Base-by-base conservation (phyloP, 2,329 filamentous ascomycete genomes). In the Geosmithia putterillii region DNA sequence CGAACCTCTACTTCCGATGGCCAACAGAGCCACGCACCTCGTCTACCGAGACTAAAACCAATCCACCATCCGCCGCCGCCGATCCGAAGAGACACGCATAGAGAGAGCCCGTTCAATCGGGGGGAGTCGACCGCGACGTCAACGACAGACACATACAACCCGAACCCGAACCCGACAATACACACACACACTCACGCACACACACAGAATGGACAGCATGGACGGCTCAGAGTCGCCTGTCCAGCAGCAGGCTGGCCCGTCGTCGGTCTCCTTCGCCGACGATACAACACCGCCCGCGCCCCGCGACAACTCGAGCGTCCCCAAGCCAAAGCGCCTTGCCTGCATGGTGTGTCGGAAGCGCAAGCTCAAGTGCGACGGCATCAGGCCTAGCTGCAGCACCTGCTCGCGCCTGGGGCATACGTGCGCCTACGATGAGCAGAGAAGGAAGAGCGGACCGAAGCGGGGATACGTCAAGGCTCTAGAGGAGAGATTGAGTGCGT, bases 381-480 rank as follows among this genome's bases (percentile, higher is more conserved):
- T 75, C 43, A 81, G 84, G 49, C 89, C 89, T 19, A 86, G 83
- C 52, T 95, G 89, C 59, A 87, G 83, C 54, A 95, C 88, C 21
- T 95, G 89, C 62, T 80, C 84, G 25, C 74, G 89, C n/a, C 68
- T 95, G 42, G 81, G 85, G 38, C 89, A 95, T 62, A 76, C 82
- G 44, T 95, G 89, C 65, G 81, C 84, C 47, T 95, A 95, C 58
- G 88, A 95, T 57, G 88, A 95, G 66, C 83, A 90, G 53, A 78
- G 89, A 58, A 86, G 87, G 65, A 95, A 95, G 76, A 94, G 88
- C 60, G 89, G 89, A 3, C 89, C 89, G 2, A 95, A 95, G 69
- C 76, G 89, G 58, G 89, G 89, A 53, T 95, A 95, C 59, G 89
- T 95, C 48, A 95, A 95, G 69, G 83, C 88, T 46, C 66, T 96